A percentile compares a stretch with the other conserved stretches of the same genome.
These are phyloP conservation scores for Coprinellus micaceus DNA, from an alignment of 768 basidiomycete species.

Conservation along the genomic window DNA sequence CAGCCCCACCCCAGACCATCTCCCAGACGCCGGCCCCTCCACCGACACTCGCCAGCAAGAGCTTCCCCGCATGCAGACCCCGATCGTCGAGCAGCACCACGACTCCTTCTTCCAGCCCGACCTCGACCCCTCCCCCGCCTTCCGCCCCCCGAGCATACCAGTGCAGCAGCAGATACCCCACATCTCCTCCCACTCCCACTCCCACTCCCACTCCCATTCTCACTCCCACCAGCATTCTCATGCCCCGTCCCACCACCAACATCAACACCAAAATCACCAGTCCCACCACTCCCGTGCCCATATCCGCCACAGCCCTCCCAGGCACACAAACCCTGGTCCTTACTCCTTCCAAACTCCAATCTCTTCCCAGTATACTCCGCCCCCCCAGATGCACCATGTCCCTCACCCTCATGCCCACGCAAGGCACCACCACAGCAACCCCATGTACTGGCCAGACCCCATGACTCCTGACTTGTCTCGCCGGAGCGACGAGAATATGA, in stretches of 20 bases:
- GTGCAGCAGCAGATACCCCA: constrained; percentile 20
- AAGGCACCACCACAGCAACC: constrained; percentile 60
- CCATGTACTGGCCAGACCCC: constrained; percentile 41
- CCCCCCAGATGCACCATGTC: constrained; percentile 71
- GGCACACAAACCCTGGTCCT: constrained; percentile 10
- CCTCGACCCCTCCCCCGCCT: not conserved
- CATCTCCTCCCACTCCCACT: constrained; percentile 19
- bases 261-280: not conserved
- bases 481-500: constrained; percentile 41
- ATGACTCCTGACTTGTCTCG: constrained; percentile 36
- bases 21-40: constrained; percentile 3
- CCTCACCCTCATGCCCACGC: constrained; percentile 78
- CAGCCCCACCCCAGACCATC: not conserved
- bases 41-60: constrained; percentile 14
- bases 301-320: constrained; percentile 5
- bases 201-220: constrained; percentile 6
- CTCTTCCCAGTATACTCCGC: constrained; percentile 25
- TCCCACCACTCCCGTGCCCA: constrained; percentile 11
- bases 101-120: constrained; percentile 2
- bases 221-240: constrained; percentile 12
- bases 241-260: constrained; percentile 1
- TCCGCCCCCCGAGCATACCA: constrained; percentile 3
- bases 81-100: constrained; percentile 1
- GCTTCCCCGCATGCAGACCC: not conserved
- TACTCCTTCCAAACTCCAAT: constrained; percentile 12